Evolutionary conservation across 306 rosid genomes (phyloP), one percentile per base, ranked within the genome.

Genomic region (Dalbergia cultrata): DNA sequence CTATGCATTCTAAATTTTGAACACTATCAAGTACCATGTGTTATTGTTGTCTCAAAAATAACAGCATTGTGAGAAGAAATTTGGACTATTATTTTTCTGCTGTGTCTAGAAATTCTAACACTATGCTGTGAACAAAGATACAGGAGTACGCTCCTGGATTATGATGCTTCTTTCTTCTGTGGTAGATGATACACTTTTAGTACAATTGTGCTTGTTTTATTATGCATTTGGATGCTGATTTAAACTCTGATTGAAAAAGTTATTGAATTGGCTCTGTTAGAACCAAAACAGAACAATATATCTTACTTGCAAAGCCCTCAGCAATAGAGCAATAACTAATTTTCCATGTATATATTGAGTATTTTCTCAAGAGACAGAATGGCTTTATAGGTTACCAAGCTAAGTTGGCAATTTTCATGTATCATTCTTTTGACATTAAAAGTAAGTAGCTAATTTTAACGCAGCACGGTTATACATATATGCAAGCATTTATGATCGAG

Each of bases 371-470:
- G 67, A 57, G 59, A 43, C 0, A 9, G 31, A 44, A 10, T 43
- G 47, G 19, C 70, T 75, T 75, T 61, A 75, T 75, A 75, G 41
- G 65, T 59, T 49, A 18, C 21, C 33, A 18, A 63, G 54, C 80
- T 35, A 18, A 66, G 74, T 45, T 70, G 60, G 45, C 26, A 70
- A 70, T 9, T 70, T 31, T 16, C 26, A 49, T 70, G 31, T 47
- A 70, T 70, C 41, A 18, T 52, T 4, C 31, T 21, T 67, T 44
- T 19, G 35, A 44, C 57, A 67, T 67, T 49, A 70, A 70, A 61
- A 70, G 75, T 22, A 49, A 70, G 61, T 50, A 70, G 75, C 60
- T 70, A 50, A 50, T 21, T 31, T 50, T 31, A 52, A 50, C 75
- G 7, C 75, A 70, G 13, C 61, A 26, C 34, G 22, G 74, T 67